A percentile compares a stretch with the other conserved stretches of the same genome.
These are phyloP conservation scores for Lasiosphaeris hirsuta DNA, from an alignment of 495 filamentous ascomycete species.

Conservation along the genomic window DNA sequence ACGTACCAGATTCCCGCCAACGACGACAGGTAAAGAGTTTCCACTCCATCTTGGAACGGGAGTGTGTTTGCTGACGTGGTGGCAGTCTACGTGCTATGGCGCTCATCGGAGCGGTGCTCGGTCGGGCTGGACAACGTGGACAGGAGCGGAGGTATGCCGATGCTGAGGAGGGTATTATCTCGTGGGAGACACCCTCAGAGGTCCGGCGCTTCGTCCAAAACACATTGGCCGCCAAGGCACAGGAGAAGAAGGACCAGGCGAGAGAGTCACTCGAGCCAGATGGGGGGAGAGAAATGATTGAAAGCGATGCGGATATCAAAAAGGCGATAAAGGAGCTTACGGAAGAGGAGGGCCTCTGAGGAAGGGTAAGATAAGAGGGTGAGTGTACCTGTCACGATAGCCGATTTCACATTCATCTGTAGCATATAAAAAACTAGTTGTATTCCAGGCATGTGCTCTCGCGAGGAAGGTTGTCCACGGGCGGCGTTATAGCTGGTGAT, in stretches of 20 bases:
- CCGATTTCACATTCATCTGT: neutral
- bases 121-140: slow-evolving; percentile 77
- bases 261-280: neutral
- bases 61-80: slow-evolving; percentile 6
- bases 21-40: slow-evolving; percentile 71
- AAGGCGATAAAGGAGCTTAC: neutral
- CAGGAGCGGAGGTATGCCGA: slow-evolving; percentile 59
- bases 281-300: neutral
- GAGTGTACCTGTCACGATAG: slow-evolving; percentile 8
- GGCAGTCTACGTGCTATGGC: slow-evolving; percentile 69
- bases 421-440: too few species aligned
- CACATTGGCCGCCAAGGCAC: neutral
- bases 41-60: neutral
- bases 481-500: too few species aligned
- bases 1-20: slow-evolving; percentile 97
- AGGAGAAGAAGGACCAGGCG: neutral
- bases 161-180: slow-evolving; percentile 57
- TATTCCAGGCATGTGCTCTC: neutral
- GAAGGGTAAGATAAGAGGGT: neutral
- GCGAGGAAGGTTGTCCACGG: too few species aligned
- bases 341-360: neutral
- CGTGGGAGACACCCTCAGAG: slow-evolving; percentile 51
- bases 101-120: slow-evolving; percentile 81
- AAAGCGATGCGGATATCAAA: neutral
- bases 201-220: slow-evolving; percentile 27